Base-by-base conservation (phyloP, 75 land plant species). In the Larix kaempferi region DNA sequence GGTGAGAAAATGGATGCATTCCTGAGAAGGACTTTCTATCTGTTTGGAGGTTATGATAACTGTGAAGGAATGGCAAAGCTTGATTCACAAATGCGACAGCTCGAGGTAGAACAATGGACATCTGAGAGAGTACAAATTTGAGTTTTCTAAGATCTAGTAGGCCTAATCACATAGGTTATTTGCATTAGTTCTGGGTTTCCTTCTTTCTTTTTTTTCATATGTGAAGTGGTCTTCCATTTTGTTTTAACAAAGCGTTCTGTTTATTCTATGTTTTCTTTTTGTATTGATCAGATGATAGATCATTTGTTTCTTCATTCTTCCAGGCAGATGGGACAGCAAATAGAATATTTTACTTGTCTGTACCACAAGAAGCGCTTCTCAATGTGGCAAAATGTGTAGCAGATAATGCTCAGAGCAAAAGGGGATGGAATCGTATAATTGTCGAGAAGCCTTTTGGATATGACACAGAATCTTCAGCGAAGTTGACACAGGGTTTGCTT, bases 401-500 rank as follows among this genome's bases (percentile, higher is more conserved):
- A 71, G 71, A 66, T 41, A n/a, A 77, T 76, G 90, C 94, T 8
- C 88, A 85, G 62, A 80, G 90, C 58, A 56, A 57, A 59, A 82
- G 76, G 26, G 95, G 95, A 29, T 92, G 93, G 93, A 93, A 83
- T 14, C 84, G 95, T 12, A 74, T 93, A 75, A 91, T 93, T 58
- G 76, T 93, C 59, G 93, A 91, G 79, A 91, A 91, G 71, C 93
- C 93, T 33, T 91, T 91, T 89, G 93, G 93, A 6, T 74, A 64
- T 63, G 84, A 91, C 71, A 74, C 74, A 33, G 4, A 76, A 17
- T 86, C 93, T 29, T 89, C 93, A 33, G 56, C 22, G 35, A 13
- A 15, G 54, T 55, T 91, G 74, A 87, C 91, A 75, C 54, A 73
- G 21, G 69, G 73, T 37, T 83, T 91, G 64, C 76, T 80, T 33